phyloP scores from a whole-genome alignment of 1,139 yeast species.

The Citeromyces siamensis region DNA sequence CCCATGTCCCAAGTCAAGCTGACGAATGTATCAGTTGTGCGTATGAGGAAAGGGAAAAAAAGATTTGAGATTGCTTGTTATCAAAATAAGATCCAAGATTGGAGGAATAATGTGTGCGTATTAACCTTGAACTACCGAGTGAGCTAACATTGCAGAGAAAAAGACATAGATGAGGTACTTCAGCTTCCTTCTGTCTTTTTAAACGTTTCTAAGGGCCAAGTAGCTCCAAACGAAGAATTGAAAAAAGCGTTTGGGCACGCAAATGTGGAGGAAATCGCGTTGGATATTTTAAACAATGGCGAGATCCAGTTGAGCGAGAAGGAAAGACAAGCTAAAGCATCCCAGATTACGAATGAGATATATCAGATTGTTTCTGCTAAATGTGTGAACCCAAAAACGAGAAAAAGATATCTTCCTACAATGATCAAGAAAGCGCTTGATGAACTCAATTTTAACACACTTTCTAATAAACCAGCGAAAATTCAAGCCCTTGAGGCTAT shows the following conservation, averaged over 20 bases:
- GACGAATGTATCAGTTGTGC: constrained; percentile 87
- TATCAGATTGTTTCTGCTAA: constrained; percentile 77
- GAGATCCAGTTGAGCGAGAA: constrained; percentile 92
- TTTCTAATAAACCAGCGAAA: constrained; percentile 72
- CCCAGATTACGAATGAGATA: constrained; percentile 74
- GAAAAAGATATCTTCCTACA: constrained; percentile 86
- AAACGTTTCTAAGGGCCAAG: constrained; percentile 91
- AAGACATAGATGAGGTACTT: constrained; percentile 87
- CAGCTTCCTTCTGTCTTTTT: constrained; percentile 93
- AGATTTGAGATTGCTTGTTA: constrained; percentile 94
- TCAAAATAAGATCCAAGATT: constrained; percentile 94
- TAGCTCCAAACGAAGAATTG: constrained; percentile 82
- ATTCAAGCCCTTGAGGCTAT: constrained; percentile 90
- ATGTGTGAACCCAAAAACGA: constrained; percentile 82
- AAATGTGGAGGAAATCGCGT: constrained; percentile 59
- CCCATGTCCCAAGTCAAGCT: constrained; percentile 82
- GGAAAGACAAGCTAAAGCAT: constrained; percentile 69
- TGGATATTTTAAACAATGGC: constrained; percentile 77
- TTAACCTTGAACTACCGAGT: not conserved
- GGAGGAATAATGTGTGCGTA: constrained; percentile 59
- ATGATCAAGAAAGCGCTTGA: constrained; percentile 83
- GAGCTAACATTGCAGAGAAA: constrained; percentile 33
- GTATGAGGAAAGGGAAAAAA: constrained; percentile 83
- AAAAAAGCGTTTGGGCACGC: constrained; percentile 64
- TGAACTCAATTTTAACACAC: constrained; percentile 72